phyloP scores from a whole-genome alignment of 2,329 filamentous ascomycete genomes.

The Eutypella sp. region DNA sequence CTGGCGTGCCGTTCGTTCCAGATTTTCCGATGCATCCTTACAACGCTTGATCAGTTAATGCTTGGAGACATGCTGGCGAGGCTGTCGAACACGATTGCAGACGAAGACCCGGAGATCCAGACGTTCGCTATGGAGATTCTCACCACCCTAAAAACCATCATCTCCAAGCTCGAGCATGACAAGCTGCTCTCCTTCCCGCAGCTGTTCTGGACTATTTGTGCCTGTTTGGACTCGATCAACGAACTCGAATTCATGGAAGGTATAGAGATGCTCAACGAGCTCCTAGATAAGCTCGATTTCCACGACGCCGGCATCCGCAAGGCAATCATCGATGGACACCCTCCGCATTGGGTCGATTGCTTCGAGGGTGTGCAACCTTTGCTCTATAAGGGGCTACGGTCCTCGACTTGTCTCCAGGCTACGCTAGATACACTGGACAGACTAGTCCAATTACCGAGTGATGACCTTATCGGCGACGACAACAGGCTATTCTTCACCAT shows the following conservation, averaged over 20 bases:
- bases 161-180: slow-evolving; percentile 73
- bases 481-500: slow-evolving; percentile 77
- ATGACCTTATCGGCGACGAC: slow-evolving; percentile 75
- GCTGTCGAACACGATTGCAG: slow-evolving; percentile 93
- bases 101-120: slow-evolving; percentile 89
- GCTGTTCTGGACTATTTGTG: slow-evolving; percentile 96
- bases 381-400: slow-evolving; percentile 87
- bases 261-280: slow-evolving; percentile 82
- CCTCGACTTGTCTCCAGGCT: slow-evolving; percentile 72
- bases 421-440: slow-evolving; percentile 75
- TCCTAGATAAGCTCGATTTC: slow-evolving; percentile 80
- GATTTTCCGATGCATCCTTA: slow-evolving; percentile 90
- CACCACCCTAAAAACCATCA: slow-evolving; percentile 87
- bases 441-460: slow-evolving; percentile 73
- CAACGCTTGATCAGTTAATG: slow-evolving; percentile 87
- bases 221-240: slow-evolving; percentile 93
- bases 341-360: slow-evolving; percentile 78
- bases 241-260: slow-evolving; percentile 92
- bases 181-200: slow-evolving; percentile 88
- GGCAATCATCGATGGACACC: slow-evolving; percentile 71
- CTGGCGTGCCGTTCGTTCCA: slow-evolving; percentile 96
- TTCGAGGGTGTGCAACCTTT: slow-evolving; percentile 85
- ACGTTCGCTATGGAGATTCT: slow-evolving; percentile 98
- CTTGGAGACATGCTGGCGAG: slow-evolving; percentile 93
- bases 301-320: slow-evolving; percentile 62